phyloP scores from a whole-genome alignment of 495 filamentous ascomycete genomes.

The Penicillium pulvis region DNA sequence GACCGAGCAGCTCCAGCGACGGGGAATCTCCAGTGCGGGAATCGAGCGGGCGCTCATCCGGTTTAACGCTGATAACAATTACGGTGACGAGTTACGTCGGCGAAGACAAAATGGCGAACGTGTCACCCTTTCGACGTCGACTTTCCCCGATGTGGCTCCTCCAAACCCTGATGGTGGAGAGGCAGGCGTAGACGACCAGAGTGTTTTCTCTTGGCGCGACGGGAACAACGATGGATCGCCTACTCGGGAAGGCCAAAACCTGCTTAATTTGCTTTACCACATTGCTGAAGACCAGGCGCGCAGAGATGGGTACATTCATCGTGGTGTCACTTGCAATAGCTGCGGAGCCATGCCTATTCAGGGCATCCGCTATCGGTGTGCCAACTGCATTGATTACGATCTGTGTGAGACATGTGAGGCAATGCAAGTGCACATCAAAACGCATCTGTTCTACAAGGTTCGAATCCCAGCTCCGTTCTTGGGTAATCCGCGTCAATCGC shows the following conservation, averaged over 20 bases:
- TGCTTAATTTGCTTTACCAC: conserved; percentile 71
- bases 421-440: conserved; percentile 81
- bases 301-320: conserved; percentile 86
- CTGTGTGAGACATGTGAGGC: conserved; percentile 88
- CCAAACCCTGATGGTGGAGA: conserved; percentile 53
- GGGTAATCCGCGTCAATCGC: conserved; percentile 65
- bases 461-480: conserved; percentile 71
- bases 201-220: conserved; percentile 59
- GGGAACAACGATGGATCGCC: conserved; percentile 54
- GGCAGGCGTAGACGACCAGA: conserved; percentile 61
- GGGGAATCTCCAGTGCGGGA: conserved; percentile 44
- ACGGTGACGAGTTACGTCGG: conserved; percentile 47
- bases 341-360: conserved; percentile 85
- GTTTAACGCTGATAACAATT: conserved; percentile 48
- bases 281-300: conserved; percentile 83
- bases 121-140: conserved; percentile 45
- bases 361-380: conserved; percentile 87
- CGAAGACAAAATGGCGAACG: conserved; percentile 46
- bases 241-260: conserved; percentile 68
- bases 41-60: conserved; percentile 43
- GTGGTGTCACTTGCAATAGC: conserved; percentile 89
- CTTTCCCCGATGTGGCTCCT: conserved; percentile 49
- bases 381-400: conserved; percentile 91
- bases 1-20: conserved; percentile 44
- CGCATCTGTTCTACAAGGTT: conserved; percentile 95